These are phyloP conservation scores for Fusarium heterosporum DNA, from an alignment of 2,329 filamentous ascomycete genomes.

Conservation along the genomic window DNA sequence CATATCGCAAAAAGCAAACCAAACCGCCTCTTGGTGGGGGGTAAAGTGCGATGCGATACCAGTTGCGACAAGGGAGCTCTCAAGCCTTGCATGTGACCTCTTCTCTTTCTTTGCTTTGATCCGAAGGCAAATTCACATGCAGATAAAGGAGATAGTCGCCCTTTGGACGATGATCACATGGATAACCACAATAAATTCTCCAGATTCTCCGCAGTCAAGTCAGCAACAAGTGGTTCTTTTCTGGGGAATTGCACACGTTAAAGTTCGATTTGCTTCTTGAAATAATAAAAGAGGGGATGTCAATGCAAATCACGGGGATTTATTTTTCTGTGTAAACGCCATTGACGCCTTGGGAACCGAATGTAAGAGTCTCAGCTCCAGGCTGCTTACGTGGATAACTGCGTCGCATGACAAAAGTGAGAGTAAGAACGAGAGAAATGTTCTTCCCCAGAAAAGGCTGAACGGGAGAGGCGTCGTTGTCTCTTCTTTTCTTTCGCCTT, in stretches of 20 bases:
- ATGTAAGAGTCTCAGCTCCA: conserved; percentile 19
- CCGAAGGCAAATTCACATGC: conserved; percentile 1
- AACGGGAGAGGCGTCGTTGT: conserved; percentile 45
- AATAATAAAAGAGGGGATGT: not conserved
- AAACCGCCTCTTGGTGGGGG: conserved; percentile 3
- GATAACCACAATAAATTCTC: conserved; percentile 22
- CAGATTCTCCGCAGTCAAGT: conserved; percentile 29
- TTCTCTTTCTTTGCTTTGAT: conserved; percentile 3
- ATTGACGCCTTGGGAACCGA: conserved; percentile 38
- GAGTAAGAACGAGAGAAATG: not conserved
- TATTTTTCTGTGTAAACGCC: conserved; percentile 36
- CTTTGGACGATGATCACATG: conserved; percentile 10
- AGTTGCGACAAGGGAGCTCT: not conserved
- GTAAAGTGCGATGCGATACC: not conserved
- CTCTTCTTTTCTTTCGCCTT: conserved; percentile 29
- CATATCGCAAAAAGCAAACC: conserved; percentile 36
- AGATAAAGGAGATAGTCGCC: conserved; percentile 4
- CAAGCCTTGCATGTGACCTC: conserved; percentile 26
- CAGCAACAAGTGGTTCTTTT: conserved; percentile 18
- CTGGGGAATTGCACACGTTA: conserved; percentile 20
- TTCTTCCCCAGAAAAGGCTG: conserved; percentile 39
- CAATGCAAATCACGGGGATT: not conserved
- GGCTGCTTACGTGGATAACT: conserved; percentile 11
- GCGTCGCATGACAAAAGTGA: not conserved
- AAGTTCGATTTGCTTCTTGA: conserved; percentile 5